Percentiles rank a stretch among this genome's conserved stretches.
phyloP scores from a whole-genome alignment of 768 basidiomycete genomes.

The Kwoniella dejecticola region DNA sequence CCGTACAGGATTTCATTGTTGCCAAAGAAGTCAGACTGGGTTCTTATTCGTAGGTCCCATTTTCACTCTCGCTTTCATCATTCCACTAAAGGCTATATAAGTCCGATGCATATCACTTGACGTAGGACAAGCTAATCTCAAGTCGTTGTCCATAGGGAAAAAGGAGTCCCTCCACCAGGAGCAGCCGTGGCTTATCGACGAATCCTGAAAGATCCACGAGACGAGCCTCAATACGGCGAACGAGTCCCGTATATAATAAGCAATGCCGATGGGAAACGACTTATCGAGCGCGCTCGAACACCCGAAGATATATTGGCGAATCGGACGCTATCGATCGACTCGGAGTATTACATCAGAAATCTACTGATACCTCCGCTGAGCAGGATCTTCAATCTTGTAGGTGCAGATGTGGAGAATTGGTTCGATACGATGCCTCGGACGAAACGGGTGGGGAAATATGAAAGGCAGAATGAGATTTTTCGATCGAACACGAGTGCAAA shows the following conservation, averaged over 20 bases:
- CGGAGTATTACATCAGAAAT: conserved; percentile 79
- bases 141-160: conserved; percentile 64
- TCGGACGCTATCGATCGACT: conserved; percentile 71
- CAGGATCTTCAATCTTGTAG: conserved; percentile 86
- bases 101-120: neutral
- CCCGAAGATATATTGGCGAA: conserved; percentile 71
- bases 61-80: too few species aligned
- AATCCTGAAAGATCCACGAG: conserved; percentile 71
- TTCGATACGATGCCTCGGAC: conserved; percentile 81
- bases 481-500: too few species aligned
- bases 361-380: conserved; percentile 88
- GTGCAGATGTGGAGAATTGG: conserved; percentile 84
- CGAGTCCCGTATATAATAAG: conserved; percentile 88
- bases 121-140: neutral
- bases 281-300: conserved; percentile 74
- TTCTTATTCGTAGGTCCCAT: conserved; percentile 73
- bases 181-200: conserved; percentile 79
- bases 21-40: conserved; percentile 93
- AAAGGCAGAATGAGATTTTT: conserved; percentile 39
- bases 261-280: conserved; percentile 62
- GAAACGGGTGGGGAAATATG: conserved; percentile 56
- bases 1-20: conserved; percentile 91
- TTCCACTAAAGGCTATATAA: too few species aligned
- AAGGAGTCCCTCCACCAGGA: conserved; percentile 85
- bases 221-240: conserved; percentile 89